Evolutionary conservation across 176 grass and related monocot genomes (phyloP).

Genomic region (Guadua angustifolia): DNA sequence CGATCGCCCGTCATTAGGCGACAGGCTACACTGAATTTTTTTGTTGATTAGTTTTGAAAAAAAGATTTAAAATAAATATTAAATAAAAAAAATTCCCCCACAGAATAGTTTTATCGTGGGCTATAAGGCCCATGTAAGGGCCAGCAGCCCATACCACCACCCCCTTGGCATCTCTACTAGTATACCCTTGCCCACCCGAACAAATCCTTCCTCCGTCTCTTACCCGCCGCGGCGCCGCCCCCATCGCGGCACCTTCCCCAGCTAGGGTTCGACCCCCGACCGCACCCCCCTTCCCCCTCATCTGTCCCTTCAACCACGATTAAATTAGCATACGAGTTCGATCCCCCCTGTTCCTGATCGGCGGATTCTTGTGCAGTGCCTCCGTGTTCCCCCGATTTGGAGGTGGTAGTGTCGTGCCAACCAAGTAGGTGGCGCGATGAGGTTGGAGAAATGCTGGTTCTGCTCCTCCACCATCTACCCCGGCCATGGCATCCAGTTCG

Average conservation of each 20-base stretch:
- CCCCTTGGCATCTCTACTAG: too few species aligned
- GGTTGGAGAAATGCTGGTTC: slow-evolving; percentile 99
- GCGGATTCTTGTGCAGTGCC: neutral
- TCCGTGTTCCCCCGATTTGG: neutral
- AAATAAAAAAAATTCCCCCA: too few species aligned
- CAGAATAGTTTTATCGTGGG: neutral
- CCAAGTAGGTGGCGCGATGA: slow-evolving; percentile 60
- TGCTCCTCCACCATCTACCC: slow-evolving; percentile 93
- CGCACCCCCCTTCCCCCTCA: too few species aligned
- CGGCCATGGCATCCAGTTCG: slow-evolving; percentile 95
- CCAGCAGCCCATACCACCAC: neutral
- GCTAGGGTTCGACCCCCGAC: neutral
- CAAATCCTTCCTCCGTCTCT: neutral
- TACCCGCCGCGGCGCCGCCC: too few species aligned
- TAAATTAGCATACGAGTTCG: neutral
- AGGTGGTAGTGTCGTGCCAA: neutral
- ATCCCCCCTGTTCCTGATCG: neutral
- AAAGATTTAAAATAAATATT: too few species aligned
- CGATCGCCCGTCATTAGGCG: too few species aligned
- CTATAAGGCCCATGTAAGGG: neutral
- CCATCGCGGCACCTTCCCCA: neutral
- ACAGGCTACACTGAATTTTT: too few species aligned
- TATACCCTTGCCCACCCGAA: too few species aligned
- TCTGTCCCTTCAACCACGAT: neutral
- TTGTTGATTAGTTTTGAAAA: too few species aligned